Conservation (phyloP, 73 alveolate species). For the Vitrella brassicaformis region DNA sequence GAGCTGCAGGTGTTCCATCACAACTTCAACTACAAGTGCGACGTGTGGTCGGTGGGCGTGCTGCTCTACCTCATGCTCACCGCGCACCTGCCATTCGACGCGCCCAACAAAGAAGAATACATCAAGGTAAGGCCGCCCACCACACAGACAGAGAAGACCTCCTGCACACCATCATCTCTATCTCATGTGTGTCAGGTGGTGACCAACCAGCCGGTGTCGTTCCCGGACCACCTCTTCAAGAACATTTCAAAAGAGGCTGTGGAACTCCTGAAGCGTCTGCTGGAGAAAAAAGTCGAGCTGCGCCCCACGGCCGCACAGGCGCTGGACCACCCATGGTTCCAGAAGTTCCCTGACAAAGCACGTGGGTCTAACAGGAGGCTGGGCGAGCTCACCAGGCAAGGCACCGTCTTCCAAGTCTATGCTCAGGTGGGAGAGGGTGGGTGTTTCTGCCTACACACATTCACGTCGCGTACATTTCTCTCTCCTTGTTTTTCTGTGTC, state of each 20-base stretch:
- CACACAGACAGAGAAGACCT: slow-evolving; percentile 11
- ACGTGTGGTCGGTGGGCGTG: slow-evolving; percentile 53
- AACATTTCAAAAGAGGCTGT: slow-evolving; percentile 42
- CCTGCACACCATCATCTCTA: slow-evolving; percentile 1
- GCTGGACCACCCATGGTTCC: slow-evolving; percentile 51
- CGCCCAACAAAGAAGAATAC: slow-evolving; percentile 30
- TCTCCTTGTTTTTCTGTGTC: neutral
- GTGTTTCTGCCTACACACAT: too few species aligned
- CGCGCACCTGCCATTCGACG: slow-evolving; percentile 57
- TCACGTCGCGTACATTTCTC: too few species aligned
- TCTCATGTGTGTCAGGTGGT: neutral
- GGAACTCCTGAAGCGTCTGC: slow-evolving; percentile 41
- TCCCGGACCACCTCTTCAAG: slow-evolving; percentile 26
- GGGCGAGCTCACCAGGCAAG: neutral
- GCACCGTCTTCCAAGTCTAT: neutral
- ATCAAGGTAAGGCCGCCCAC: slow-evolving; percentile 35
- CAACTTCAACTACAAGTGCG: slow-evolving; percentile 44
- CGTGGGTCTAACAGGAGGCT: too few species aligned
- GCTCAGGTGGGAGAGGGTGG: neutral
- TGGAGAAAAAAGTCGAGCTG: slow-evolving; percentile 26
- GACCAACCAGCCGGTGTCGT: neutral
- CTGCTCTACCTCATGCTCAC: slow-evolving; percentile 44
- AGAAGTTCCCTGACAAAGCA: too few species aligned
- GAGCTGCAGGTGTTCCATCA: slow-evolving; percentile 49
- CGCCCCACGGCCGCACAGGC: slow-evolving; percentile 43